These are phyloP conservation scores for Petunia hybrid DNA, from an alignment of 305 asterid species.

Conservation along the genomic window DNA sequence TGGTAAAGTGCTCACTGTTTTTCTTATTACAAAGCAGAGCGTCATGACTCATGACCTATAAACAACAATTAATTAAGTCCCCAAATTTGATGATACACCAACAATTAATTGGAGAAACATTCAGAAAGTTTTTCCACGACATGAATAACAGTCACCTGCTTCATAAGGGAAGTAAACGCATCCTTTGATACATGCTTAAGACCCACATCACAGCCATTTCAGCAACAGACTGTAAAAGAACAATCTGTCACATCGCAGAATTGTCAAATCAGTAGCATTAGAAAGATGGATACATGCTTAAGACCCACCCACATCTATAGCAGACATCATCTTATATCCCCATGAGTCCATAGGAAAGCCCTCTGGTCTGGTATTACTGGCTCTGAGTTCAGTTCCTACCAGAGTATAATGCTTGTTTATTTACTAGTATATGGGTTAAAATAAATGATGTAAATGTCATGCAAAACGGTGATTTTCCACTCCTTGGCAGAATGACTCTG, in stretches of 20 bases:
- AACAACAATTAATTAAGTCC: not conserved
- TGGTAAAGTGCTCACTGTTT: no score
- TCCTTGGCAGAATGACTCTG: constrained; percentile 40
- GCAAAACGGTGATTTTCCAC: constrained; percentile 4
- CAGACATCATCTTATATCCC: constrained; percentile 92
- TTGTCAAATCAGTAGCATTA: constrained; percentile 22
- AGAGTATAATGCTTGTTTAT: constrained; percentile 36
- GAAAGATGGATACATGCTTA: constrained; percentile 29
- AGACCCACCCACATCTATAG: constrained; percentile 60
- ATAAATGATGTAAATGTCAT: not conserved
- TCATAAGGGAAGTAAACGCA: constrained; percentile 93
- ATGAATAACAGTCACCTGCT: constrained; percentile 59
- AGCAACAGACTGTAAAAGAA: constrained; percentile 72
- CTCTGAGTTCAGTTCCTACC: constrained; percentile 84
- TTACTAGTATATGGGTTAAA: constrained; percentile 10
- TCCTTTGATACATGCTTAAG: constrained; percentile 78
- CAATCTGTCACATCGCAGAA: not conserved
- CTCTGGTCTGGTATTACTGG: constrained; percentile 80
- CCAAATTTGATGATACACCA: not conserved
- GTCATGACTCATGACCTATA: not conserved
- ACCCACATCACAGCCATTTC: constrained; percentile 92
- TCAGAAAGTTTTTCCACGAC: not conserved
- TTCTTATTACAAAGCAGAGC: not conserved
- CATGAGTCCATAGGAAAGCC: constrained; percentile 93
- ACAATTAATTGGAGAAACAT: constrained; percentile 32